Percentiles rank a stretch among this genome's conserved stretches.
These are phyloP conservation scores for Bothriochloa decipiens DNA, from an alignment of 176 grass and related monocot species.

Conservation along the genomic window DNA sequence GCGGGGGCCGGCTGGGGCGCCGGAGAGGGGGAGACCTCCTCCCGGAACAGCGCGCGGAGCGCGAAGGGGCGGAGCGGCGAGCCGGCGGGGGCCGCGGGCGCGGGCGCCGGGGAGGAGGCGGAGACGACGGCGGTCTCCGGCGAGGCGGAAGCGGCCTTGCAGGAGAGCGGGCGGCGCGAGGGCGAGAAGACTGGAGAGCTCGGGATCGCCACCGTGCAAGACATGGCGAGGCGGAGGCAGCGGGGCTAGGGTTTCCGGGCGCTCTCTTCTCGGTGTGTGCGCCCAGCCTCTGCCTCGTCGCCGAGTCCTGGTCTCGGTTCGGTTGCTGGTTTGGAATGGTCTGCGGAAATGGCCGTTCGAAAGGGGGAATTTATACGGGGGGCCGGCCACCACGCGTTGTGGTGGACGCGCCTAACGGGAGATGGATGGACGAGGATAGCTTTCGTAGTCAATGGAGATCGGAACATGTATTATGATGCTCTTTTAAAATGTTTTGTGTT, in stretches of 20 bases:
- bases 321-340: conserved; percentile 28
- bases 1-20: conserved; percentile 10
- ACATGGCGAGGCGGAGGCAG: conserved; percentile 50
- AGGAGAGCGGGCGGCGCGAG: conserved; percentile 72
- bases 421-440: not conserved
- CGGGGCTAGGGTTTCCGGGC: conserved; percentile 25
- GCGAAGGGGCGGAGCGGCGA: conserved; percentile 51
- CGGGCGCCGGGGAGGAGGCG: conserved; percentile 34
- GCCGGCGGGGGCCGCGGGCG: conserved; percentile 46
- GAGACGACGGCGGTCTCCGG: conserved; percentile 62
- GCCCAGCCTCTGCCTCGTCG: not conserved
- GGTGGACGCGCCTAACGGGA: conserved; percentile 33
- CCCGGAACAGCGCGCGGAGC: conserved; percentile 50
- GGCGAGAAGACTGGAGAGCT: conserved; percentile 95
- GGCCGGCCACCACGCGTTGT: conserved; percentile 12
- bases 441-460: not conserved
- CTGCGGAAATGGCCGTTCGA: conserved; percentile 51
- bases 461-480: not conserved
- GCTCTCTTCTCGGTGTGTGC: not conserved
- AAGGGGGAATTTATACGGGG: conserved; percentile 33
- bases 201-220: conserved; percentile 87
- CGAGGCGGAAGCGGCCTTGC: conserved; percentile 69
- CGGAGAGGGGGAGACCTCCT: conserved; percentile 37
- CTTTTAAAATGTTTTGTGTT: conserved; percentile 16
- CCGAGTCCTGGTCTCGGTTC: conserved; percentile 7